Conservation (phyloP, 805 yeast species). For the Metschnikowia amazonensis region DNA sequence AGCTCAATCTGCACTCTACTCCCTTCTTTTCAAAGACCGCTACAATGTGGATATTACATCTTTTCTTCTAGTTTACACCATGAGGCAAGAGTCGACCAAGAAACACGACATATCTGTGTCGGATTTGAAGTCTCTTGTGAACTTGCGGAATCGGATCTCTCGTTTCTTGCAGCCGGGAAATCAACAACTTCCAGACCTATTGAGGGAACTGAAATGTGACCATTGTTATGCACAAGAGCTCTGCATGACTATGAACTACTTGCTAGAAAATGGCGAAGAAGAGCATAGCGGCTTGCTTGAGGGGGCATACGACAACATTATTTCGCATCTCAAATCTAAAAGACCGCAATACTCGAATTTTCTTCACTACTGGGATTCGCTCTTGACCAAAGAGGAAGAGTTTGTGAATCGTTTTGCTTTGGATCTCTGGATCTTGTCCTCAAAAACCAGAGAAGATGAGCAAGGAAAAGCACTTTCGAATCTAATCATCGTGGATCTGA, state of each 20-base stretch:
- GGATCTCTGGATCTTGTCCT: constrained; percentile 66
- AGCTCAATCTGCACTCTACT: constrained; percentile 83
- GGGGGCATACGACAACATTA: constrained; percentile 46
- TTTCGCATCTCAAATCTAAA: constrained; percentile 44
- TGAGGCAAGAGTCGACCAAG: constrained; percentile 49
- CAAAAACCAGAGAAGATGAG: constrained; percentile 53
- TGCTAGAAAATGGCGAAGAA: constrained; percentile 56
- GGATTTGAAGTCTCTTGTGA: constrained; percentile 66
- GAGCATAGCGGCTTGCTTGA: constrained; percentile 50
- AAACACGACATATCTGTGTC: constrained; percentile 49
- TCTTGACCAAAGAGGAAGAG: constrained; percentile 72
- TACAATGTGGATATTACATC: constrained; percentile 65
- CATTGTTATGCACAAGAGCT: constrained; percentile 51
- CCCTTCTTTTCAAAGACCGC: constrained; percentile 72
- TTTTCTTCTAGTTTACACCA: constrained; percentile 70
- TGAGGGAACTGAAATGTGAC: constrained; percentile 54
- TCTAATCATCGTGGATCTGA: constrained; percentile 37
- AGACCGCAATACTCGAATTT: constrained; percentile 46
- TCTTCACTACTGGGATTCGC: constrained; percentile 67
- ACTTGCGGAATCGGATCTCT: constrained; percentile 69
- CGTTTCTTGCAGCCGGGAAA: constrained; percentile 49
- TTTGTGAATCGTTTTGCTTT: constrained; percentile 47
- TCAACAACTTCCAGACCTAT: constrained; percentile 51
- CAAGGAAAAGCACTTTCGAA: constrained; percentile 59
- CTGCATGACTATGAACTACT: constrained; percentile 64